These are phyloP conservation scores for Tuber melanosporum DNA, from an alignment of 495 filamentous ascomycete species.

Conservation along the genomic window DNA sequence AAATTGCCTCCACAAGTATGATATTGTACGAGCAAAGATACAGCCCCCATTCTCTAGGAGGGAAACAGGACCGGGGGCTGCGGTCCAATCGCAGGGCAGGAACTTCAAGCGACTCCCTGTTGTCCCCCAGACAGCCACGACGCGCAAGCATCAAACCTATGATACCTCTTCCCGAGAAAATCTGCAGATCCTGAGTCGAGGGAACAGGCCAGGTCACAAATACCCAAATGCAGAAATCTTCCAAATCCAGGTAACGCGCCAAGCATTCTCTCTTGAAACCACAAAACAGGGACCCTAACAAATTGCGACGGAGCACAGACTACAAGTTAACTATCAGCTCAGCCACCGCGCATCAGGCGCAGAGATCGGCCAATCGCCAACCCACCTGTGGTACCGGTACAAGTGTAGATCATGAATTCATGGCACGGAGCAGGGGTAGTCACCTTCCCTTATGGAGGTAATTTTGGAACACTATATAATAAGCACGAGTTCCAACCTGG, in stretches of 20 bases:
- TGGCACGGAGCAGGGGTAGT: no score
- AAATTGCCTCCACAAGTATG: no score
- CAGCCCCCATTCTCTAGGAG: not conserved
- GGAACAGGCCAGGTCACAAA: not conserved
- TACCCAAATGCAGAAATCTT: not conserved
- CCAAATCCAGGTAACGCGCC: no score
- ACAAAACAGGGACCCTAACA: not conserved
- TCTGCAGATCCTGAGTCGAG: not conserved
- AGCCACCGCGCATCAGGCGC: not conserved
- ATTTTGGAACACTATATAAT: no score
- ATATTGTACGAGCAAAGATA: not conserved
- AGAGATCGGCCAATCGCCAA: not conserved
- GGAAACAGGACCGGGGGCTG: not conserved
- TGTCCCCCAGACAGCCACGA: not conserved
- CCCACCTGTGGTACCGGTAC: not conserved
- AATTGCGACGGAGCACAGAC: not conserved
- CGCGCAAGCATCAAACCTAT: not conserved
- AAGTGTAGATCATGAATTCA: no score
- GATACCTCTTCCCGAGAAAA: not conserved
- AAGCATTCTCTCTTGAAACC: no score
- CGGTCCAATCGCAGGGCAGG: not conserved
- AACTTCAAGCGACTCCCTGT: not conserved
- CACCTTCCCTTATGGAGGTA: no score
- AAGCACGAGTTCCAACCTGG: no score
- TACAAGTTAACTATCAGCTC: not conserved